phyloP scores from a whole-genome alignment of 768 basidiomycete species.

The Tephrocybe rancida region DNA sequence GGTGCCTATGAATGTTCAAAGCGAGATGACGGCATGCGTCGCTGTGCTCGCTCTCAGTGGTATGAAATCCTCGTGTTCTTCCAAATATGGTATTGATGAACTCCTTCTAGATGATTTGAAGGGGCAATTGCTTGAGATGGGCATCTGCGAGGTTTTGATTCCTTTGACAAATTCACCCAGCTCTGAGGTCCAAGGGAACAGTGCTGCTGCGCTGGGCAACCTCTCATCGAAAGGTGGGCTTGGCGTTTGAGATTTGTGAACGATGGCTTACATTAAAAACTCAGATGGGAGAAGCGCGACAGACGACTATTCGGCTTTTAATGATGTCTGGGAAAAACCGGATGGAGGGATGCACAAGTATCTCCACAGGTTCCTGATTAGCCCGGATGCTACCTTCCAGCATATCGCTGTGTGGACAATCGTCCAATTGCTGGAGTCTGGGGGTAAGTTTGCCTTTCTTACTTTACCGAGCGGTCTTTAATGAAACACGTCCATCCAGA shows the following conservation, averaged over 20 bases:
- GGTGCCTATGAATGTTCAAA: constrained; percentile 96
- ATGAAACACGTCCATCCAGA: constrained; percentile 45
- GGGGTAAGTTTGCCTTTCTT: constrained; percentile 49
- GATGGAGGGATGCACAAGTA: constrained; percentile 97
- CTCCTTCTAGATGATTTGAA: constrained; percentile 85
- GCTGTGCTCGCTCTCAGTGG: constrained; percentile 95
- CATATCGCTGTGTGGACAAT: constrained; percentile 99
- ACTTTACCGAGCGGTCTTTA: constrained; percentile 1
- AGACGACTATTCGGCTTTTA: constrained; percentile 96
- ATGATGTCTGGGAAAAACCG: constrained; percentile 97
- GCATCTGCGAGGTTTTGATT: constrained; percentile 96
- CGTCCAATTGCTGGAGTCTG: constrained; percentile 96
- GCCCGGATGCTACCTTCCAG: constrained; percentile 96
- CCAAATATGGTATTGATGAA: constrained; percentile 8
- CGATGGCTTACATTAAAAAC: constrained; percentile 7
- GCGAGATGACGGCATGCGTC: constrained; percentile 99
- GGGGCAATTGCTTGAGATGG: constrained; percentile 96
- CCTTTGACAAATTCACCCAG: constrained; percentile 95
- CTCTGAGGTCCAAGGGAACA: constrained; percentile 98
- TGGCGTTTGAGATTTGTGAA: neutral
- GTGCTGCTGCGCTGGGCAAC: constrained; percentile 96
- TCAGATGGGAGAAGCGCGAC: constrained; percentile 74
- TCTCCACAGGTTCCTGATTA: constrained; percentile 90
- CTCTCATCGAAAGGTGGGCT: constrained; percentile 89
- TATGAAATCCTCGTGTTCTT: constrained; percentile 41